Evolutionary conservation across 306 rosid genomes (phyloP), one percentile per base, ranked within the genome.

Genomic region (Leucaena leucocephala): DNA sequence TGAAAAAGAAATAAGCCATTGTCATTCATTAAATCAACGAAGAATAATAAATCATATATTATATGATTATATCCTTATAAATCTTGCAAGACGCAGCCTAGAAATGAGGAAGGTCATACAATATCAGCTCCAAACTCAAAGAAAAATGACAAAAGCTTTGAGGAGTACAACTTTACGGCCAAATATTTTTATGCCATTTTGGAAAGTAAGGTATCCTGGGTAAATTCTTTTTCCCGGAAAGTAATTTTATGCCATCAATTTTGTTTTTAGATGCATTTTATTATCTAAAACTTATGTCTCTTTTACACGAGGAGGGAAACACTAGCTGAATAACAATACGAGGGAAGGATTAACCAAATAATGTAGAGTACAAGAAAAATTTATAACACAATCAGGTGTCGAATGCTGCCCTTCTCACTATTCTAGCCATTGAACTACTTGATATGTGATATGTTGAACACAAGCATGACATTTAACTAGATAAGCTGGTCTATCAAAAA

Each of bases 1-100:
- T 95, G 86, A 50, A 72, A 82, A 78, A 59, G 62, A 55, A 67
- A 40, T 71, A 8, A 22, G 52, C 34, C 54, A 48, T 16, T 22
- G 74, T 65, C 57, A 71, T 66, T 81, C 69, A 71, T 58, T 72
- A 64, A 65, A 76, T 71, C 66, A 13, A 49, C n/a, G 40, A 81
- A 19, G 54, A 48, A 76, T n/a, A 44, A 76, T 6, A 76, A 66
- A 59, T 36, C 40, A 35, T 39, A 40, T 64, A n/a, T 69, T 71
- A 76, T 50, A 66, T 50, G 63, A 75, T 71, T 71, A 61, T 68
- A 42, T 44, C 79, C 71, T 58, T 49, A 44, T 42, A 13, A 74
- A 54, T 72, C 52, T 65, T 71, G 66, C 57, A 75, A 22, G 35
- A 70, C 27, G n/a, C 76, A 69, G 22, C 57, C 44, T 82, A 40